phyloP scores from a whole-genome alignment of 805 yeast genomes.

The Saccharomycopsis vini region DNA sequence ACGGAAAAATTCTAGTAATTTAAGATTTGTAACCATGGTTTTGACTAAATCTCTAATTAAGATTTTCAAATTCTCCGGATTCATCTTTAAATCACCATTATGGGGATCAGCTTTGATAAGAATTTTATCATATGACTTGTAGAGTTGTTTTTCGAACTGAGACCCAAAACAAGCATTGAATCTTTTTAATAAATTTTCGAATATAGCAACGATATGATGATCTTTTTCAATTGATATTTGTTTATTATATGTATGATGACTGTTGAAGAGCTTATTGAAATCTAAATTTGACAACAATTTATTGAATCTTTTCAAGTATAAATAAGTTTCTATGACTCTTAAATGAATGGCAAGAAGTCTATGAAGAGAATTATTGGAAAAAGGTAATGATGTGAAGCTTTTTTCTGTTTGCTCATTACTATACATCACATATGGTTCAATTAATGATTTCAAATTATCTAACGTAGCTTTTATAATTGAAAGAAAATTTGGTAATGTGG shows the following conservation, averaged over 20 bases:
- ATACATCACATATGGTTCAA: conserved; percentile 16
- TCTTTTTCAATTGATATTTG: conserved; percentile 17
- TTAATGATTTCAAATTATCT: conserved; percentile 10
- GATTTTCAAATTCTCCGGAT: too few species aligned
- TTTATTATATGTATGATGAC: background rate
- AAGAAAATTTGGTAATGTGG: conserved; percentile 12
- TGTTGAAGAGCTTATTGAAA: conserved; percentile 12
- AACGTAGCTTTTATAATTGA: conserved; percentile 11
- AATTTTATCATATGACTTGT: too few species aligned
- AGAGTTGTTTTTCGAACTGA: conserved; percentile 16
- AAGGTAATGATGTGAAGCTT: conserved; percentile 14
- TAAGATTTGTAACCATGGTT: too few species aligned
- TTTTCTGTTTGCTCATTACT: conserved; percentile 8
- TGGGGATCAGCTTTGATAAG: too few species aligned
- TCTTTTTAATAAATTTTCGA: conserved; percentile 16
- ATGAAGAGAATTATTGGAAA: conserved; percentile 15
- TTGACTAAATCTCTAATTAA: too few species aligned
- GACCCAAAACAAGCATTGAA: conserved; percentile 16
- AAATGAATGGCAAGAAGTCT: conserved; percentile 13
- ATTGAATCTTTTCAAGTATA: conserved; percentile 17
- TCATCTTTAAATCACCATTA: too few species aligned
- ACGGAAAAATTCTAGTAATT: too few species aligned
- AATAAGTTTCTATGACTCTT: conserved; percentile 13
- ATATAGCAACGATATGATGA: conserved; percentile 13
- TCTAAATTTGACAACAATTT: conserved; percentile 5